Base-by-base conservation (phyloP, 805 yeast genomes). In the Suhomyces prunicola region DNA sequence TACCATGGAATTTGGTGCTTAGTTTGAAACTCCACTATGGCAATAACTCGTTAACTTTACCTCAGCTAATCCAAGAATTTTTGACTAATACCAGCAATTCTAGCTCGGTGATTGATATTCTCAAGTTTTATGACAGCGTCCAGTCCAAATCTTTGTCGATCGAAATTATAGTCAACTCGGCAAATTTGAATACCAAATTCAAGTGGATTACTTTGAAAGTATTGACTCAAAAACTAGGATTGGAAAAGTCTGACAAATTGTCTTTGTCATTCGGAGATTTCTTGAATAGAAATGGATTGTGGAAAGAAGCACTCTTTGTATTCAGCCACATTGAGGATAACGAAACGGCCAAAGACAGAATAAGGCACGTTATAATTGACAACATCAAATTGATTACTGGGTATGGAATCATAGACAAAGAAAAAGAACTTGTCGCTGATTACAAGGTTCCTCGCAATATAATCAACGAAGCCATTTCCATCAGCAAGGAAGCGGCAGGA, bases 1-100 rank as follows among this genome's bases (percentile, higher is more conserved):
- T 88, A 27, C 79, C 86, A 13, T 88, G 97, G 96, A 76, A 80
- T 53, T 73, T 86, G 31, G 75, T 80, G 23, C 73, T 92, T 31
- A 82, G 84, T 1, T 58, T 88, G 50, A 64, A 76, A 17, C 59
- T 91, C n/a, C 82, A 81, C 62, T 92, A 85, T 67, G 90, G 88
- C 7, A 79, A 81, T 49, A 44, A 55, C 9, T 46, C 54, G 15
- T 22, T 40, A 41, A 46, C 31, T 23, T 47, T 50, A 19, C 27
- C 46, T 2, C 48, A 40, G 19, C 31, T 53, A 41, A 44, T 41
- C 5, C 15, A 19, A 10, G 22, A 46, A 23, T 39, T 50, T 31
- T 46, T 42, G 47, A n/a, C 23, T 23, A 52, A 0, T 53, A 64
- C 27, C 51, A 62, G 44, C 24, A 56, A 48, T 44, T 57, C 52